Evolutionary conservation across 805 yeast genomes (phyloP), one percentile per base, ranked within the genome.

Genomic region (Yarrowia osloensis): DNA sequence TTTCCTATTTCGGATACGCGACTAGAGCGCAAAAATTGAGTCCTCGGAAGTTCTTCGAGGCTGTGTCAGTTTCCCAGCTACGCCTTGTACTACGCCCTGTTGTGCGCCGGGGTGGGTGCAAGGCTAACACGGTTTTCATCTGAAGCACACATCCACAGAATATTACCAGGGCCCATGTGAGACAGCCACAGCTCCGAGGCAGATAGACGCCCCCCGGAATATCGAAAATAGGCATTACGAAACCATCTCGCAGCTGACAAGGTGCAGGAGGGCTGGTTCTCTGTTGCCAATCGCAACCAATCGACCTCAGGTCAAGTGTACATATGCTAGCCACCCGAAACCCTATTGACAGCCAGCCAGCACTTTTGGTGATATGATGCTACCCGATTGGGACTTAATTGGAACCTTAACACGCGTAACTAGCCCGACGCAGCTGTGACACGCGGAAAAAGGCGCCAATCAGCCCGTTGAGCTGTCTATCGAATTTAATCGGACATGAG

Each of bases 241-340:
- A 31, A 31, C 55, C 17, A 21, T 21, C 5, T 9, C 26, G 22
- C 61, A 24, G 44, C 61, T 54, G 61, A 54, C 42, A 21, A 5
- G 21, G 19, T 35, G 59, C 59, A 54, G 61, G n/a, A 15, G 17
- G 61, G 61, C 61, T 54, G 61, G 61, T 8, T 17, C 17, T 5
- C 22, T 13, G n/a, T 54, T 54, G 26, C 61, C 44, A 24, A 22
- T 35, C 31, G 44, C 57, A 50, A 21, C 39, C 19, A 21, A 17
- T n/a, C 4, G 2, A 11, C 33, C 15, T 15, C 3, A 47, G 55
- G 39, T 29, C 55, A 49, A 49, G 37, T 29, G 39, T 33, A 50
- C 57, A 50, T 50, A 33, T 50, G 57, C 57, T 50, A 50, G 57
- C 57, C 57, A 31, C 57, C 57, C 57, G 57, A 50, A 33, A 50